A percentile compares a stretch with the other conserved stretches of the same genome.
Conservation (phyloP, 441 rosid genomes). For the Daphne laureola region DNA sequence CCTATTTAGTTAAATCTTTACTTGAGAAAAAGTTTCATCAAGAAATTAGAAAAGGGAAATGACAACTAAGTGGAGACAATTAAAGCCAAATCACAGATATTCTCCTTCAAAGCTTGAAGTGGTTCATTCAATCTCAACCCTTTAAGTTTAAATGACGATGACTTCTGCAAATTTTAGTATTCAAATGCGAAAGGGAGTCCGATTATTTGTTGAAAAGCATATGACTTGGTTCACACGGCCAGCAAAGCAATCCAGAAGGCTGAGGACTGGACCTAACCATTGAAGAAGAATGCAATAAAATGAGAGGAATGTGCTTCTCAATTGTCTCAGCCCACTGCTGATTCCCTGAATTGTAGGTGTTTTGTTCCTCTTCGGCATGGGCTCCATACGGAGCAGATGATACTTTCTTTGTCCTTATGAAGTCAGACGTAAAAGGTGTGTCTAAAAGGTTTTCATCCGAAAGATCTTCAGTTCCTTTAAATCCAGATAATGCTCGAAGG, state of each 20-base stretch:
- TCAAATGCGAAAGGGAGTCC: no score
- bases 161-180: no score
- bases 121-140: no score
- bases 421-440: conserved; percentile 76
- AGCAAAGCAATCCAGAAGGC: background rate
- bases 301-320: conserved; percentile 56
- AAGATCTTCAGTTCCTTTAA: conserved; percentile 83
- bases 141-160: no score
- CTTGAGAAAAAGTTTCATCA: no score
- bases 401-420: conserved; percentile 56
- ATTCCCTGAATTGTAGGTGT: conserved; percentile 37
- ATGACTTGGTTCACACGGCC: no score
- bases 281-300: conserved; percentile 56
- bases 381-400: conserved; percentile 84
- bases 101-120: no score
- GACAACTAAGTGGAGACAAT: no score
- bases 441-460: conserved; percentile 55
- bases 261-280: conserved; percentile 47
- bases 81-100: no score
- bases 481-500: conserved; percentile 89
- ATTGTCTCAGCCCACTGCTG: conserved; percentile 71
- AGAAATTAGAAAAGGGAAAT: no score
- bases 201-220: no score
- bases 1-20: no score
- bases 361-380: conserved; percentile 32